Percentiles rank a stretch among this genome's conserved stretches.
Conservation (phyloP, 176 grass and related monocot genomes). For the Miscanthus lutarioriparius region DNA sequence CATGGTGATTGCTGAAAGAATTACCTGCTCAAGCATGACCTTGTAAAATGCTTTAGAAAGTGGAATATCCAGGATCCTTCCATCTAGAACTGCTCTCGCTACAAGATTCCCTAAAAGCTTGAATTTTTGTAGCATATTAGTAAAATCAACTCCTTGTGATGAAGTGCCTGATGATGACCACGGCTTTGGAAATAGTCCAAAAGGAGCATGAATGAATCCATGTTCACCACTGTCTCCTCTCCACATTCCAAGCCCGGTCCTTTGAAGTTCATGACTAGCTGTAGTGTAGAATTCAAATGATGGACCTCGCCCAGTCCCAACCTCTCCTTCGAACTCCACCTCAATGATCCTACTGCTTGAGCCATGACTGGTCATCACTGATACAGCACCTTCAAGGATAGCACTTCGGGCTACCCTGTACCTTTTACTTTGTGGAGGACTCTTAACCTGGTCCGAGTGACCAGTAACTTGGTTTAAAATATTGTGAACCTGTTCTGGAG, state of each 20-base stretch:
- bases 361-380: constrained; percentile 50
- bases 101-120: constrained; percentile 74
- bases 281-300: constrained; percentile 64
- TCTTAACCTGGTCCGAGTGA: background rate
- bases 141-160: constrained; percentile 32
- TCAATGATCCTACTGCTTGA: constrained; percentile 49
- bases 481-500: background rate
- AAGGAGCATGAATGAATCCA: constrained; percentile 50
- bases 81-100: constrained; percentile 71
- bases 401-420: constrained; percentile 49
- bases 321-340: constrained; percentile 60
- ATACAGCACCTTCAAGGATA: constrained; percentile 49
- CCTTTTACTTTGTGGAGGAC: constrained; percentile 30
- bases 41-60: constrained; percentile 87
- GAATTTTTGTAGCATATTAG: constrained; percentile 53
- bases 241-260: constrained; percentile 57
- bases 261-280: constrained; percentile 61
- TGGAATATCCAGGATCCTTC: constrained; percentile 73
- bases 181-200: constrained; percentile 62
- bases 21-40: constrained; percentile 77
- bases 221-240: constrained; percentile 42
- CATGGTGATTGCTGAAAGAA: constrained; percentile 18
- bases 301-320: constrained; percentile 68
- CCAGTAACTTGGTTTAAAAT: background rate
- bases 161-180: constrained; percentile 41